phyloP scores from a whole-genome alignment of 148 eudicot species.

The Salicornia ramosissima region DNA sequence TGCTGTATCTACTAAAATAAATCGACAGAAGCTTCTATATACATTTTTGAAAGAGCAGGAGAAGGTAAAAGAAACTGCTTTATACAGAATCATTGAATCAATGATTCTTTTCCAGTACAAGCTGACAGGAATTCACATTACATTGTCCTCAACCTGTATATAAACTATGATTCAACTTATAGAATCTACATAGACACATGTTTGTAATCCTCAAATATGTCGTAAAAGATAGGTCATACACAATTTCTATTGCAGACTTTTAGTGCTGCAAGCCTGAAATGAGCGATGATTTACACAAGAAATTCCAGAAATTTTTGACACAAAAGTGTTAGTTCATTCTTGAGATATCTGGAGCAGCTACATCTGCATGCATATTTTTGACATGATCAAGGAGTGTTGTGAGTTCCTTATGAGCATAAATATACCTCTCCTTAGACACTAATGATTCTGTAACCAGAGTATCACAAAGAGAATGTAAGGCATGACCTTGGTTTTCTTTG shows the following conservation, averaged over 20 bases:
- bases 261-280: not conserved
- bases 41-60: not conserved
- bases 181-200: not conserved
- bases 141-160: not conserved
- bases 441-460: conserved; percentile 44
- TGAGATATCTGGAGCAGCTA: conserved; percentile 23
- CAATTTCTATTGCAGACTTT: not conserved
- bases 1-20: not conserved
- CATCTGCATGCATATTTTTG: conserved; percentile 39
- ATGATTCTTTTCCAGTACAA: not conserved
- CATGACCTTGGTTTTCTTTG: conserved; percentile 35
- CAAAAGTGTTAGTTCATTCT: conserved; percentile 26
- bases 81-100: not conserved
- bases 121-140: not conserved
- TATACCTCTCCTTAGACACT: conserved; percentile 45
- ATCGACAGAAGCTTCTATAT: not conserved
- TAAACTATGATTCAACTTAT: not conserved
- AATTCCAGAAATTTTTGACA: conserved; percentile 18
- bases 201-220: conserved; percentile 9
- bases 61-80: not conserved
- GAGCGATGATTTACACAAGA: not conserved
- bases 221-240: not conserved
- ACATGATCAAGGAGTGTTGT: conserved; percentile 42
- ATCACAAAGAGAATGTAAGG: conserved; percentile 43
- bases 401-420: conserved; percentile 43